Conservation (phyloP, 495 filamentous ascomycete species). For the Talaromyces proteolyticus region DNA sequence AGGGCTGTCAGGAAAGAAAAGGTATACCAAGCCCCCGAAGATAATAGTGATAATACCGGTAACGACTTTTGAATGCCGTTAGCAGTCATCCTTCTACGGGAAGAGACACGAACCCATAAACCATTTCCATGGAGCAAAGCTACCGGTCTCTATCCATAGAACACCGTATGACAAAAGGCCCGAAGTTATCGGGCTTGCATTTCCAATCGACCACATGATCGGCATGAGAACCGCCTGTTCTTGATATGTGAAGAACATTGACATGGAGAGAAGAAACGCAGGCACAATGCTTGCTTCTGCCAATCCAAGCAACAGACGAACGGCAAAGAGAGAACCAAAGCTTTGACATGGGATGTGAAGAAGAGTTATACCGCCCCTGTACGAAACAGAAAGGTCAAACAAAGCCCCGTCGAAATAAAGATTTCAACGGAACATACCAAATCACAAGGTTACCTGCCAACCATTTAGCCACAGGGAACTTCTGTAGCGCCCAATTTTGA, state of each 20-base stretch:
- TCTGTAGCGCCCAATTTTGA: conserved; percentile 34
- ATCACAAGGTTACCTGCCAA: conserved; percentile 28
- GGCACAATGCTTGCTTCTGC: conserved; percentile 36
- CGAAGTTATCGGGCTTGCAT: conserved; percentile 34
- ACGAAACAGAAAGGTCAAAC: conserved; percentile 13
- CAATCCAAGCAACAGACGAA: conserved; percentile 33
- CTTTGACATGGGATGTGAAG: conserved; percentile 30
- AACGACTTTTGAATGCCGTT: conserved; percentile 22
- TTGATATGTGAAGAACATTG: conserved; percentile 38
- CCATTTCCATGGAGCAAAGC: conserved; percentile 34
- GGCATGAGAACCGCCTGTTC: conserved; percentile 37
- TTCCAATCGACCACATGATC: conserved; percentile 35
- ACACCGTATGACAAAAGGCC: conserved; percentile 35
- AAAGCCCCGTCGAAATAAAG: too few species aligned
- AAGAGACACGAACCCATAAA: conserved; percentile 23
- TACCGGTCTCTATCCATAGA: conserved; percentile 32
- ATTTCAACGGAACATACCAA: conserved; percentile 17
- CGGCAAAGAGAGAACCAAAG: conserved; percentile 32
- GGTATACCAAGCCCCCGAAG: conserved; percentile 42
- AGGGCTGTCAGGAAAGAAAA: conserved; percentile 52
- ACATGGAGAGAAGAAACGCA: conserved; percentile 31
- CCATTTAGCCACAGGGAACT: conserved; percentile 34
- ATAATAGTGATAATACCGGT: conserved; percentile 45
- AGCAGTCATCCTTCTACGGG: neutral
- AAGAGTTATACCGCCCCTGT: conserved; percentile 29